Evolutionary conservation across 2,329 filamentous ascomycete genomes (phyloP).

Genomic region (Metarhizium rileyi): DNA sequence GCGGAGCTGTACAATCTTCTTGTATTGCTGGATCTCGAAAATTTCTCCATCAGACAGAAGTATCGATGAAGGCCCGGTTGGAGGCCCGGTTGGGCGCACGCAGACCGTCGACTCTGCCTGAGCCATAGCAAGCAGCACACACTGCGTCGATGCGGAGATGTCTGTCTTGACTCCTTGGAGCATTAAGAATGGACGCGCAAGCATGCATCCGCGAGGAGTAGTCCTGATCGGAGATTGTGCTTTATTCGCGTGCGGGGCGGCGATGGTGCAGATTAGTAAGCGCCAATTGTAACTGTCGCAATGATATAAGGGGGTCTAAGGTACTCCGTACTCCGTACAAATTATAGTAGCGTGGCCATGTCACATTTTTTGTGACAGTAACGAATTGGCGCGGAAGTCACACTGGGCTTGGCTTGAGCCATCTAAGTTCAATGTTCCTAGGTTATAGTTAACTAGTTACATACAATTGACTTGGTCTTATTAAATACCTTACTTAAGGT

Average conservation of each 20-base stretch:
- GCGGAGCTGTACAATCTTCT: conserved; percentile 70
- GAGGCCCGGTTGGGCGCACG: neutral
- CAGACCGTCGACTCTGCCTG: conserved; percentile 2
- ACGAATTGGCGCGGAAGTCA: too few relatives aligned
- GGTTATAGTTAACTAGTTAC: too few relatives aligned
- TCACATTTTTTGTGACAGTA: too few relatives aligned
- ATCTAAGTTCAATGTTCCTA: too few relatives aligned
- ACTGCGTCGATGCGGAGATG: neutral
- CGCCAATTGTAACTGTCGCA: too few relatives aligned
- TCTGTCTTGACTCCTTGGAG: neutral
- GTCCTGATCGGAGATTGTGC: neutral
- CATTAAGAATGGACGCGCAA: neutral
- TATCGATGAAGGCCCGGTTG: neutral
- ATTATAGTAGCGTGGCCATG: too few relatives aligned
- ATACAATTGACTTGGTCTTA: too few relatives aligned
- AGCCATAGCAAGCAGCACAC: conserved; percentile 1
- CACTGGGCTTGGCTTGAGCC: too few relatives aligned
- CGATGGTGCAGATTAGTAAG: too few relatives aligned
- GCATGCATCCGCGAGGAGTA: neutral
- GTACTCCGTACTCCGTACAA: too few relatives aligned
- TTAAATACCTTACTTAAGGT: too few relatives aligned
- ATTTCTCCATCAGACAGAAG: conserved; percentile 35
- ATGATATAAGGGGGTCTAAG: too few relatives aligned
- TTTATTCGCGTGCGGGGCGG: neutral
- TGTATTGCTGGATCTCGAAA: conserved; percentile 58